Evolutionary conservation across 768 basidiomycete species (phyloP), one percentile per base, ranked within the genome.

Genomic region (Tricholoma matsutake): DNA sequence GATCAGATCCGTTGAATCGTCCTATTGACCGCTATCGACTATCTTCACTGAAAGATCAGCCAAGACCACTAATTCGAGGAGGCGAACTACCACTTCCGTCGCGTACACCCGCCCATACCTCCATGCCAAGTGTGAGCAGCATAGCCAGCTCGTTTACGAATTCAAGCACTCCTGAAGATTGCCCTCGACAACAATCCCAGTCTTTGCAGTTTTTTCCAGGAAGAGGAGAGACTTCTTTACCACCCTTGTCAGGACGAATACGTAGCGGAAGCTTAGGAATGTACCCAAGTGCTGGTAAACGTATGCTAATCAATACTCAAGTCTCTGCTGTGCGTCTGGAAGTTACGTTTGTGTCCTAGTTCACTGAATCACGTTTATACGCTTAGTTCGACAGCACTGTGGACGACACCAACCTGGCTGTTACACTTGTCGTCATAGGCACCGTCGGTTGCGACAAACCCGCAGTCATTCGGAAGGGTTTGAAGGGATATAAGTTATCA

Each of bases 401-500:
- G 53, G 67, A 66, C 22, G 20, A 57, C n/a, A 47, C 47, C 55
- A 69, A 65, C 59, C 64, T 67, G n/a, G 72, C 73, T 52, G 72
- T 90, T 54, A 85, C 86, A 8, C 77, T 98, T 31, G 87, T 88
- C 32, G 86, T 98, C 34, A 81, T 96, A 39, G 96, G 96, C 13
- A 81, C 85, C 11, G 73, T 81, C 39, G 83, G 86, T 34, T 94
- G 91, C 61, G 96, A 96, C 62, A 98, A 98, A 75, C 88, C 92
- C 1, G 84, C 86, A 2, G 81, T 93, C 54, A 91, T 97, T 63
- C 78, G 80, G 35, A 88, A 87, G 69, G 94, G 93, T 10, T 78
- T 94, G 58, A 86, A 84, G 63, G 78, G 81, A 2, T 87, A 85
- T 65, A 77, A 79, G 14, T 76, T 91, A 14, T 75, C 77, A 34